Conservation (phyloP, 192 early-diverging fungal species). For the Haplosporangium gracile region DNA sequence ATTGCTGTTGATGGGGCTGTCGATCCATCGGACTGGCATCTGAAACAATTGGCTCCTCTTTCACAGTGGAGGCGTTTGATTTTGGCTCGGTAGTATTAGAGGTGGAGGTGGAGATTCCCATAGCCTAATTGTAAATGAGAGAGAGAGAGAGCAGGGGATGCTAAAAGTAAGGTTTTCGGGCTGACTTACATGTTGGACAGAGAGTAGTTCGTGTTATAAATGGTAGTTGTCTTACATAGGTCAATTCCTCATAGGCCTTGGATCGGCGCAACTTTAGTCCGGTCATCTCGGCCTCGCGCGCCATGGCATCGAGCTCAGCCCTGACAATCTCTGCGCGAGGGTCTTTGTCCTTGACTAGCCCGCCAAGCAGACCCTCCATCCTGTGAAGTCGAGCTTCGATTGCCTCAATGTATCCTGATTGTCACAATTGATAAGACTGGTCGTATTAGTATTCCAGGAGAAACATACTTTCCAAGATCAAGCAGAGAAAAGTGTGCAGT, state of each 20-base stretch:
- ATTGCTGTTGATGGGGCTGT: background rate
- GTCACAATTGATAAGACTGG: slow-evolving; percentile 1
- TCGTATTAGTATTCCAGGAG: background rate
- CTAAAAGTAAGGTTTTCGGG: background rate
- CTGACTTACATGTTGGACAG: background rate
- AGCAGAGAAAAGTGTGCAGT: background rate
- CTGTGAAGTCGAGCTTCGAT: slow-evolving; percentile 82
- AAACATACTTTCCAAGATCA: slow-evolving; percentile 31
- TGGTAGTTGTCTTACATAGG: slow-evolving; percentile 13
- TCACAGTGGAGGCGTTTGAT: background rate
- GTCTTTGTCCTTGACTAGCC: slow-evolving; percentile 66
- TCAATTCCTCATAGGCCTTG: slow-evolving; percentile 52
- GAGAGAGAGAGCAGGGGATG: background rate
- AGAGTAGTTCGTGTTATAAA: background rate
- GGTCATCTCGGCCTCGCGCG: slow-evolving; percentile 55
- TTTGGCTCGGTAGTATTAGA: background rate
- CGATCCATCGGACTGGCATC: background rate
- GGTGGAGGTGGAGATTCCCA: background rate
- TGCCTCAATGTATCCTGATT: slow-evolving; percentile 85
- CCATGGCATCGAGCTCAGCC: slow-evolving; percentile 58
- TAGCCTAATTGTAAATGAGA: background rate
- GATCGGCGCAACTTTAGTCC: slow-evolving; percentile 52
- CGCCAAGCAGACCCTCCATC: slow-evolving; percentile 75
- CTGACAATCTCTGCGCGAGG: slow-evolving; percentile 58
- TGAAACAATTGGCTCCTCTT: background rate